Base-by-base conservation (phyloP, 108 stramenopile genomes). In the Fragilariopsis cylindrus region DNA sequence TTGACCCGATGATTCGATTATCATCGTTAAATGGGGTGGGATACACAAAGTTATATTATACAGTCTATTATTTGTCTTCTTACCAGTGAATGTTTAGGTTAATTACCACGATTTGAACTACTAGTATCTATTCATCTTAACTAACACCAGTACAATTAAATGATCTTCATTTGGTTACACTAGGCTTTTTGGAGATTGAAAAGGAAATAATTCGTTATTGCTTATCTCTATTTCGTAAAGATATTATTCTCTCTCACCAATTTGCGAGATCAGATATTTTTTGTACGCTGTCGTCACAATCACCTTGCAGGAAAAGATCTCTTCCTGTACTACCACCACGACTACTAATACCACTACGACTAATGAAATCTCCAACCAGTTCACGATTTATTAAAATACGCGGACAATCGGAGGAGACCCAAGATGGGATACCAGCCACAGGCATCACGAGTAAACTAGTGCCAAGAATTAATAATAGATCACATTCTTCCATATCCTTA, bases 381-480 rank as follows among this genome's bases (percentile, higher is more conserved):
- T 92, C 91, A 15, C 84, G 76, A 60, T 92, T 92, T 21, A 92
- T 69, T 18, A 92, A 54, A 0, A 86, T 62, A 1, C 91, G 85
- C 16, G 77, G 83, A 53, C 75, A 78, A 47, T 73, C 19, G 18
- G 39, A 69, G 4, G 40, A 55, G 7, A 90, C 84, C 82, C 80
- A 83, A 8, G 83, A 77, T 3, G 91, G 91, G 52, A 92, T 90
- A 60, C 76, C 65, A n/a, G 88, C 80, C 30, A 97, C 92, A 40
- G 97, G 97, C 60, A 84, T 86, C 7, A 97, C 96, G 65, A 81
- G 75, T 21, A 95, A 80, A 42, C 80, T 85, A 6, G 96, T 95
- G 54, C 96, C 96, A 80, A 95, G 88, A n/a, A 95, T 88, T 30
- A 97, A 71, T 7, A 95, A 55, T 40, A 95, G 65, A 76, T 93